Conservation (phyloP, 208 protist genomes). For the Acanthamoeba castellanii region DNA sequence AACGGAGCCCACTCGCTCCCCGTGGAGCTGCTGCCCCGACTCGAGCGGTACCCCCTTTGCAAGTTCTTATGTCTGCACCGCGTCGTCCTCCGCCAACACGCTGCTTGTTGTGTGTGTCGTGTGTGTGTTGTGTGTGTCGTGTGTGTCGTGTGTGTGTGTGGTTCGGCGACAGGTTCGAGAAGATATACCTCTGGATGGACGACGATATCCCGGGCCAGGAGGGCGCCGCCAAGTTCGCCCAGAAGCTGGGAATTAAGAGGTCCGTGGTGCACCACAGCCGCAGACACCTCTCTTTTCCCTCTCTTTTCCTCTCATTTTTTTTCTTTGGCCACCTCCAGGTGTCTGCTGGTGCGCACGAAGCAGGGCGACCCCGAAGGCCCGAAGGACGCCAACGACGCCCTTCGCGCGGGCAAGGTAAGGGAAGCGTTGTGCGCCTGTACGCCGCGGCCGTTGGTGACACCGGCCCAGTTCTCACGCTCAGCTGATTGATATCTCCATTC, state of each 20-base stretch:
- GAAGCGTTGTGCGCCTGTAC: no score
- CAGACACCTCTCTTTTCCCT: not conserved
- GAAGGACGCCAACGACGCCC: constrained; percentile 89
- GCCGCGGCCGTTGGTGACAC: no score
- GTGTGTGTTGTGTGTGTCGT: not conserved
- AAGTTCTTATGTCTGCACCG: not conserved
- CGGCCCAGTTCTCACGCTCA: no score
- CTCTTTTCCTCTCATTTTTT: constrained; percentile 15
- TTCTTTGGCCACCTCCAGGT: not conserved
- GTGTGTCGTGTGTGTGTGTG: not conserved
- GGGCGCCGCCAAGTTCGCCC: constrained; percentile 85
- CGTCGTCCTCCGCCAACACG: no score
- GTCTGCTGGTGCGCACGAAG: constrained; percentile 76
- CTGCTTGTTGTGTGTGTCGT: not conserved
- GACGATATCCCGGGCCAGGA: constrained; percentile 84
- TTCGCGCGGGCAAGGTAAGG: constrained; percentile 37
- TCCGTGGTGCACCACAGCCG: not conserved
- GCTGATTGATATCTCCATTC: no score
- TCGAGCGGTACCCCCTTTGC: constrained; percentile 74
- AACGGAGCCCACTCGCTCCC: constrained; percentile 87
- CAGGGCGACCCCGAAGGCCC: constrained; percentile 72
- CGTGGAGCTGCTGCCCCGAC: constrained; percentile 75
- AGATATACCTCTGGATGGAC: constrained; percentile 88
- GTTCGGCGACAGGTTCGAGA: constrained; percentile 76
- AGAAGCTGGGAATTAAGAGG: constrained; percentile 83